Evolutionary conservation across 164 flowering plant species (phyloP).

Genomic region (Aristolochia contorta): DNA sequence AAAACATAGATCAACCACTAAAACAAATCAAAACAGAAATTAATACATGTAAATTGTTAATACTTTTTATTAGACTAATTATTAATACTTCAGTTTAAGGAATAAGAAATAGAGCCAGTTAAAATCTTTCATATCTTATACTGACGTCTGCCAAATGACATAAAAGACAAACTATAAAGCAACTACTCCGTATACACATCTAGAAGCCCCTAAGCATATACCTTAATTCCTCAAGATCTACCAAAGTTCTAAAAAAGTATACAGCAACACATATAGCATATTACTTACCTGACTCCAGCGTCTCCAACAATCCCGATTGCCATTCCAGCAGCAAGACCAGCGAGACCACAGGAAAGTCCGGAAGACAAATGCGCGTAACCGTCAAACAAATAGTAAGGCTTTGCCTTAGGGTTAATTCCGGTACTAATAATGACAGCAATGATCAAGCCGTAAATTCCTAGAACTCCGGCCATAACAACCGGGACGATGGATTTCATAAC

Average conservation of each 20-base stretch:
- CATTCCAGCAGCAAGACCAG: conserved; percentile 90
- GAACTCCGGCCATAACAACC: conserved; percentile 89
- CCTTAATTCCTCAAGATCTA: neutral
- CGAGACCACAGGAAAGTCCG: conserved; percentile 83
- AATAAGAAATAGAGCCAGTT: too few species aligned
- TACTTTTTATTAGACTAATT: too few species aligned
- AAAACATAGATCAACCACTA: too few species aligned
- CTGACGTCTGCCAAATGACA: too few species aligned
- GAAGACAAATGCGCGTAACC: conserved; percentile 83
- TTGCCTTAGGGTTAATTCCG: conserved; percentile 84
- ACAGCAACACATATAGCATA: neutral
- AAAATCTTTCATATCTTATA: too few species aligned
- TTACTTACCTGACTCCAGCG: conserved; percentile 67
- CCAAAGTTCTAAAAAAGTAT: neutral
- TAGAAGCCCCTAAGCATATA: too few species aligned
- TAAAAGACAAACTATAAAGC: too few species aligned
- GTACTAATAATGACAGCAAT: conserved; percentile 88
- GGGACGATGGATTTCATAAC: conserved; percentile 91
- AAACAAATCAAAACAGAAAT: too few species aligned
- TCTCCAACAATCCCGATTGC: conserved; percentile 90
- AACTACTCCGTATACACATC: too few species aligned
- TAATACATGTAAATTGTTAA: too few species aligned
- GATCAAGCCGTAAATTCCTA: conserved; percentile 78
- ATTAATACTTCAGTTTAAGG: too few species aligned
- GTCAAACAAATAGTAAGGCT: conserved; percentile 68